Evolutionary conservation across 169 alveolate genomes (phyloP).

Genomic region (Babesia divergens): DNA sequence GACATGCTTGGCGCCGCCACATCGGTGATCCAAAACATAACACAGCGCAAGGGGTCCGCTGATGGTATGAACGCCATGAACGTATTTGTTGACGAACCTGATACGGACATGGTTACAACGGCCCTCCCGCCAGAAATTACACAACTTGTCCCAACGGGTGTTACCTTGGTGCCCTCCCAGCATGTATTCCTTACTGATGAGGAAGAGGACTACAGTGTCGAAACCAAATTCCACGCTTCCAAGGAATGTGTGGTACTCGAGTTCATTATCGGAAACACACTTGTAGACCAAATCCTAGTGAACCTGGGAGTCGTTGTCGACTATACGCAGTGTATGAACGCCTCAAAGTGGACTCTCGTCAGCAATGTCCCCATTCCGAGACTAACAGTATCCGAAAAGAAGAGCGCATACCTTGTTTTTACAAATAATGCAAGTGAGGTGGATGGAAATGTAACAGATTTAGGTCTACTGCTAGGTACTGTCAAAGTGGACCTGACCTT

Average conservation of each 20-base stretch:
- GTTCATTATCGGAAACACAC: conserved; percentile 77
- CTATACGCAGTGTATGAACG: conserved; percentile 13
- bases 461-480: conserved; percentile 36
- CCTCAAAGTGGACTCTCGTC: conserved; percentile 29
- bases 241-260: conserved; percentile 63
- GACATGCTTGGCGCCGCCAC: background rate
- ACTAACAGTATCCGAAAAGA: conserved; percentile 37
- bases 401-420: conserved; percentile 37
- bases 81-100: background rate
- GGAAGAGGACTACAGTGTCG: conserved; percentile 81
- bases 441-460: background rate
- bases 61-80: background rate
- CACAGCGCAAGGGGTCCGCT: background rate
- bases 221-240: conserved; percentile 62
- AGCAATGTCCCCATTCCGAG: conserved; percentile 28
- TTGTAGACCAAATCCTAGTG: conserved; percentile 62
- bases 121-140: conserved; percentile 1
- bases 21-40: background rate
- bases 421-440: background rate
- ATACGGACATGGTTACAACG: background rate
- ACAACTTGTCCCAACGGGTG: background rate
- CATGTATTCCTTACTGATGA: conserved; percentile 74
- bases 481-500: conserved; percentile 39
- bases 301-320: conserved; percentile 54
- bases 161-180: conserved; percentile 43